phyloP scores from a whole-genome alignment of 352 stramenopile species.

The Pythium myriotylum region DNA sequence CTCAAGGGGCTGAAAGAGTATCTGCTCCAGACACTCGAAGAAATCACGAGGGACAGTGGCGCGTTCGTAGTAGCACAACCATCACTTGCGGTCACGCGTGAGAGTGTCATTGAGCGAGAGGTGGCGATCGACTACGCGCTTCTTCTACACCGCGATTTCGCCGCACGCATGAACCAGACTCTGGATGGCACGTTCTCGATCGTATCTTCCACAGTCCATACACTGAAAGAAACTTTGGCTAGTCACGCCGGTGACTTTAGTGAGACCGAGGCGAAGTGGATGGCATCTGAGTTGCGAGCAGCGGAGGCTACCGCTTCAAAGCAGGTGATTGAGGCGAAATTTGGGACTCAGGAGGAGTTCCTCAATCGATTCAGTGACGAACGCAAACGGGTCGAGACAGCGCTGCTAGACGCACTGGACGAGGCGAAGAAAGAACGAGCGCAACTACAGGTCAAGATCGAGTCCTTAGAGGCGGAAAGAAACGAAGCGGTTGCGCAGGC shows the following conservation, averaged over 20 bases:
- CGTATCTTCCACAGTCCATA: constrained; percentile 27
- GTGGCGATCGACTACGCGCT: constrained; percentile 59
- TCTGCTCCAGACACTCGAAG: constrained; percentile 59
- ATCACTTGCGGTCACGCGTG: constrained; percentile 19
- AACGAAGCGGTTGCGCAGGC: constrained; percentile 17
- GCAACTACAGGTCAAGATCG: constrained; percentile 38
- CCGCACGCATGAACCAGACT: constrained; percentile 40
- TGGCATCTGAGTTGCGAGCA: constrained; percentile 53
- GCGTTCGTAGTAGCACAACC: constrained; percentile 21
- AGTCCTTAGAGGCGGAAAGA: constrained; percentile 43
- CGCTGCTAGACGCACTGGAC: constrained; percentile 37
- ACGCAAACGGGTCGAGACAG: constrained; percentile 53
- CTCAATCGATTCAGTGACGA: constrained; percentile 48
- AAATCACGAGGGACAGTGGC: constrained; percentile 35
- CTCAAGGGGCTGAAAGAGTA: constrained; percentile 75
- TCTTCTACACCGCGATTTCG: constrained; percentile 62
- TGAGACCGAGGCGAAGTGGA: constrained; percentile 33
- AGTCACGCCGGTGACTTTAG: constrained; percentile 37
- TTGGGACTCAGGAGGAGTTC: constrained; percentile 47
- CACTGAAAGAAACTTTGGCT: constrained; percentile 37
- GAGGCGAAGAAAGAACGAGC: constrained; percentile 43
- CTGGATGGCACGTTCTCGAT: constrained; percentile 37
- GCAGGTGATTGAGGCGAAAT: constrained; percentile 41
- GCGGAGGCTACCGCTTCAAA: constrained; percentile 30
- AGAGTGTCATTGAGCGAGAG: constrained; percentile 39